Base-by-base conservation (phyloP, 257 asterid species). In the Gynochthodes officinalis region DNA sequence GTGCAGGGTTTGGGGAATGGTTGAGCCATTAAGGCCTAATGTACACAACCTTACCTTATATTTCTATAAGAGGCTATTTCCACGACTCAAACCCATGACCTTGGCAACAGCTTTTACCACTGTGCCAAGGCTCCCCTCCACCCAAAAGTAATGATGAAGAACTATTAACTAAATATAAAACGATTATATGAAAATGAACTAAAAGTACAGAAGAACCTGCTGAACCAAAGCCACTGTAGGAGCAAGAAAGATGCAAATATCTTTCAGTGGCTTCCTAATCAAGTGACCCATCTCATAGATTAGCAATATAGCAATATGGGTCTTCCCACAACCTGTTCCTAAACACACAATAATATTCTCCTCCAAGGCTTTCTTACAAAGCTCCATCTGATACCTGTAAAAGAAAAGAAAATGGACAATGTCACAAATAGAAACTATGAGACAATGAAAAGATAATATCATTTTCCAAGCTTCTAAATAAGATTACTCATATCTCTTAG, bases 241-340 rank as follows among this genome's bases (percentile, higher is more conserved):
- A 64, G 99, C 99, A 77, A 95, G 97, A 82, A 95, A 95, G 73
- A 95, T 69, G 82, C 98, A 95, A 70, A 87, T 76, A 76, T 80
- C 80, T 86, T 90, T 92, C 79, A 90, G 94, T 77, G 99, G 97
- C 81, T 87, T 92, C 86, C 80, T 86, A 69, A 95, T 90, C 54
- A 89, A 85, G 85, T 87, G 91, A 2, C 92, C 79, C 99, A 95
- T 95, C 87, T 92, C 99, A 70, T 90, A 83, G 25, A 95, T 95
- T 76, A 95, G 92, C 84, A 95, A 86, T 71, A 81, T 83, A 33
- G 99, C 99, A 69, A 95, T 92, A 77, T 87, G 99, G 30, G 99
- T 95, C 82, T 95, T 95, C 72, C 99, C 99, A 78, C 93, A 88
- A 23, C 99, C 99, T 42, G 99, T 95, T 86, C 88, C 98, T 82